Evolutionary conservation across 2,329 filamentous ascomycete genomes (phyloP), one percentile per base, ranked within the genome.

Genomic region (Alternaria postmessia): DNA sequence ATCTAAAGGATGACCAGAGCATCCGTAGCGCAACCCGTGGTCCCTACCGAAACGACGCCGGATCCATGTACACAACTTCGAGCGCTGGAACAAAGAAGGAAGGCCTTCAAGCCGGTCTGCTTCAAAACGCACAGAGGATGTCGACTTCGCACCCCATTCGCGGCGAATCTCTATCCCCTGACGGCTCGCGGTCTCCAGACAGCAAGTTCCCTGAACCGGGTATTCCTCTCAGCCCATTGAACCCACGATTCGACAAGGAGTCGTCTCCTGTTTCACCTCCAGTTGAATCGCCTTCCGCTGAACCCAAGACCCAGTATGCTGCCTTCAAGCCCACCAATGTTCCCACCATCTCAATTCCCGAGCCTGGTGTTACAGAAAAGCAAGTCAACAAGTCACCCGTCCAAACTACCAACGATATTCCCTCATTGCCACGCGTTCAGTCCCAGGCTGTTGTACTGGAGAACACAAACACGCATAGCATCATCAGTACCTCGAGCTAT

Each of bases 91-190:
- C 79, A 16, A 74, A 76, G 18, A 81, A 81, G 59, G 81, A 79
- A 34, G 80, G 82, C 59, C 83, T 83, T 74, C 81, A 82, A 55
- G 81, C 85, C 43, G 67, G 68, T 57, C 79, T 89, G 22, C 71
- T 89, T 46, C 78, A 80, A 51, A 87, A 88, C 70, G 86, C 86
- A 14, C 83, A 86, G 67, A 77, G 82, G 26, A 88, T 88, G 82
- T 87, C 87, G 9, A 82, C 81, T 9, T 85, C 85, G 3, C 77
- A 81, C 46, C 83, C 84, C n/a, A 77, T 79, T 14, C 73, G 75
- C 55, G 75, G 75, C 62, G 77, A 79, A 51, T 78, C 80, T 1
- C 67, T 77, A 54, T 77, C 75, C 16, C 75, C 75, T 16, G 67
- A 73, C 51, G 65, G 76, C 41, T 63, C 64, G 14, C 61, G 60